A percentile compares a stretch with the other conserved stretches of the same genome.
These are phyloP conservation scores for Exophiala sp. DNA, from an alignment of 2,329 filamentous ascomycete genomes.

Conservation along the genomic window DNA sequence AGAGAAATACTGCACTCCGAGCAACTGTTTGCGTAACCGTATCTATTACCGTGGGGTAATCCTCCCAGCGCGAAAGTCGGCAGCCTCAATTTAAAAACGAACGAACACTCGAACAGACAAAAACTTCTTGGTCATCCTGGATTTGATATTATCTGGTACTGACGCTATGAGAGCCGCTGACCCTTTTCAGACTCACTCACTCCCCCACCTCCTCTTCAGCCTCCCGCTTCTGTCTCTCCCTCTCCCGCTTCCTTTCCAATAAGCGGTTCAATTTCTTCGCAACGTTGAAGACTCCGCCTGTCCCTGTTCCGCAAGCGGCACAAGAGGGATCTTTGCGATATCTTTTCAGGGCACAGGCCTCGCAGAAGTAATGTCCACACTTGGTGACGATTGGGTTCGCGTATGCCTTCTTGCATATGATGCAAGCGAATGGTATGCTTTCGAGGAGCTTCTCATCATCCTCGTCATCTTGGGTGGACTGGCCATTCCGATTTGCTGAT, in stretches of 20 bases:
- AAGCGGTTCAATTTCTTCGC: constrained; percentile 80
- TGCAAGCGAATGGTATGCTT: constrained; percentile 83
- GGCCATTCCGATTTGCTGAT: constrained; percentile 44
- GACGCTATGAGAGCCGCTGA: no score
- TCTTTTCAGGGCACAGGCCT: constrained; percentile 78
- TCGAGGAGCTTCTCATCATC: constrained; percentile 55
- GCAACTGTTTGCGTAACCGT: not conserved
- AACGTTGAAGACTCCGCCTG: constrained; percentile 83
- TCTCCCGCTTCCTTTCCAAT: constrained; percentile 65
- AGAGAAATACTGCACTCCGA: not conserved
- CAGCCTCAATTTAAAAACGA: no score
- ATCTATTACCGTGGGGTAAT: not conserved
- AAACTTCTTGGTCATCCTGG: no score
- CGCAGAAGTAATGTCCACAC: constrained; percentile 95
- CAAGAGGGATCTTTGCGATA: constrained; percentile 86
- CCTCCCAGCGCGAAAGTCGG: no score
- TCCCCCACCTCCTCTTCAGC: constrained; percentile 45
- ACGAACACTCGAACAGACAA: no score
- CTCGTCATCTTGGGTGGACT: constrained; percentile 20
- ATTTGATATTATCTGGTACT: no score
- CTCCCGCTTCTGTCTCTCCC: constrained; percentile 50
- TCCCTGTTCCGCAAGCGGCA: constrained; percentile 79
- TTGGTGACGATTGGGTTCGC: constrained; percentile 78
- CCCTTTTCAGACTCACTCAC: not conserved
- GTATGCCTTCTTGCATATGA: constrained; percentile 79